phyloP scores from a whole-genome alignment of 75 land plant species.

The Sequoia sempervirens region DNA sequence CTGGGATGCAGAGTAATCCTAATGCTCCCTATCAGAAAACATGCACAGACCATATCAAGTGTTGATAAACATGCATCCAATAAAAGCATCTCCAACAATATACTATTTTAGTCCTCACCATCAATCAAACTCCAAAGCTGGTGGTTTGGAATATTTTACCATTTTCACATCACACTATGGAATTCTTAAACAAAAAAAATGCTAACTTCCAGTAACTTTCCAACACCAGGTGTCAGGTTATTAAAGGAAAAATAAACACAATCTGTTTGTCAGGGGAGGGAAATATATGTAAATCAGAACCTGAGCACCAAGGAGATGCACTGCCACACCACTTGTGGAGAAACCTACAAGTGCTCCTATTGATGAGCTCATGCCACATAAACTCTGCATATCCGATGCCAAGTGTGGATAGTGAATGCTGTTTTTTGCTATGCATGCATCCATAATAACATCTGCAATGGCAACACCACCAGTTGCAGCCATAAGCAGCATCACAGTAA shows the following conservation, averaged over 20 bases:
- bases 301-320: conserved; percentile 68
- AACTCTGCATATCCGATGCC: conserved; percentile 72
- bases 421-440: conserved; percentile 80
- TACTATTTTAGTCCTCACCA: neutral
- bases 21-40: conserved; percentile 46
- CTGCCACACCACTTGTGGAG: conserved; percentile 67
- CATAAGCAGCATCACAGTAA: conserved; percentile 40
- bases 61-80: neutral
- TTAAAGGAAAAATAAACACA: too few species aligned
- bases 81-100: neutral
- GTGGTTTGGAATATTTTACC: neutral
- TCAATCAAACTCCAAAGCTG: neutral
- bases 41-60: conserved; percentile 7
- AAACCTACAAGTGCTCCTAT: conserved; percentile 68
- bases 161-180: neutral
- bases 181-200: neutral
- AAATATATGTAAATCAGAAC: conserved; percentile 22
- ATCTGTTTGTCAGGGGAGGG: neutral
- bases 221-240: neutral
- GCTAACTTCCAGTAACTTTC: neutral
- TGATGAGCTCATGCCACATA: conserved; percentile 54
- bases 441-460: conserved; percentile 87
- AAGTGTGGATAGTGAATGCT: conserved; percentile 51
- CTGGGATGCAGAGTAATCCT: conserved; percentile 63
- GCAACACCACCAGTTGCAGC: conserved; percentile 53